Evolutionary conservation across 805 yeast genomes (phyloP).

Genomic region (Candida ascalaphidarum): DNA sequence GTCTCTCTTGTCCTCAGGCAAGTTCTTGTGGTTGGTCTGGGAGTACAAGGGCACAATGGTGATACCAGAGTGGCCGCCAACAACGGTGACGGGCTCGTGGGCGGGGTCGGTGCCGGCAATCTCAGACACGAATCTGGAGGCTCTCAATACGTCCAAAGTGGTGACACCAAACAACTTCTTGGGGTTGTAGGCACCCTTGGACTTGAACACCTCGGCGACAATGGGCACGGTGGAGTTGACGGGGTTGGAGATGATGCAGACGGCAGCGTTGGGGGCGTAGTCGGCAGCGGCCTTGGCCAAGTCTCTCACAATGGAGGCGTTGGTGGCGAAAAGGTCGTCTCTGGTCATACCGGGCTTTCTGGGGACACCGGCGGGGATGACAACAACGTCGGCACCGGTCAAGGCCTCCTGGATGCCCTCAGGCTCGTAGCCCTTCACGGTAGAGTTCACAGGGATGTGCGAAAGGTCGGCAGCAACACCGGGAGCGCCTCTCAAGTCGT

Average conservation of each 20-base stretch:
- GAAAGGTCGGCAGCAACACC: constrained; percentile 97
- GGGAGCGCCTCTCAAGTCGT: constrained; percentile 86
- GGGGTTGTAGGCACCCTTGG: constrained; percentile 83
- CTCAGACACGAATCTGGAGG: constrained; percentile 74
- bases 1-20: constrained; percentile 57
- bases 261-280: constrained; percentile 74
- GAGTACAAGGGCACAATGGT: constrained; percentile 92
- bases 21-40: constrained; percentile 62
- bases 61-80: constrained; percentile 97
- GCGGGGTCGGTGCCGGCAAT: constrained; percentile 67
- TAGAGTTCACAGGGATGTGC: constrained; percentile 88
- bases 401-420: constrained; percentile 67
- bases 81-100: constrained; percentile 73
- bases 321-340: constrained; percentile 93
- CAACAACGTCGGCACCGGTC: constrained; percentile 73
- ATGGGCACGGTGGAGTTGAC: constrained; percentile 97
- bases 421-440: constrained; percentile 81
- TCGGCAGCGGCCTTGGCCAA: constrained; percentile 82
- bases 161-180: constrained; percentile 93
- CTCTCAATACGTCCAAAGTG: constrained; percentile 85
- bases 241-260: constrained; percentile 84
- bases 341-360: constrained; percentile 99
- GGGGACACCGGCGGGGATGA: constrained; percentile 97
- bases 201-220: constrained; percentile 85
- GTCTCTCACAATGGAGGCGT: constrained; percentile 91